These are phyloP conservation scores for Elymus sibiricus DNA, from an alignment of 176 grass and related monocot genomes.

Conservation along the genomic window DNA sequence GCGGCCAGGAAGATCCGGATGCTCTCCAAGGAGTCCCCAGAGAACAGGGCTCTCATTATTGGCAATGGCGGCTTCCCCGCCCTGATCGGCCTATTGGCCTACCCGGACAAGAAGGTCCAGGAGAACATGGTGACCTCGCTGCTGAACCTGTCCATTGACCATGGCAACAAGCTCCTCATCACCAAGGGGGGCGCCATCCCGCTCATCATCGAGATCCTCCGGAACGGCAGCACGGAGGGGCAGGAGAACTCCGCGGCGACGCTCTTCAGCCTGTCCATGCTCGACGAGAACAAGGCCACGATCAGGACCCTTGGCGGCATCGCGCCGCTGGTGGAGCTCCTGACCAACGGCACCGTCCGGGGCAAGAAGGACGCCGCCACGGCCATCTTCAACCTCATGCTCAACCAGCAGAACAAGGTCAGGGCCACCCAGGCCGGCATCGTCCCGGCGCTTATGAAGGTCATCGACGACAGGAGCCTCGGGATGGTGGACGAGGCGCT, in stretches of 20 bases:
- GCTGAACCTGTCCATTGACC: conserved; percentile 70
- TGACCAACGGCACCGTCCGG: conserved; percentile 42
- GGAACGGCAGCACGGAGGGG: conserved; percentile 45
- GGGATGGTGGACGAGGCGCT: conserved; percentile 73
- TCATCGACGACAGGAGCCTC: conserved; percentile 46
- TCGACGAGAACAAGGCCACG: conserved; percentile 55
- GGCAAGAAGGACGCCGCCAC: conserved; percentile 82
- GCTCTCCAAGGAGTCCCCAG: conserved; percentile 62
- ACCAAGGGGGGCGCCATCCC: conserved; percentile 58
- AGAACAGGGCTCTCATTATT: conserved; percentile 50
- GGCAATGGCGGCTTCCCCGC: conserved; percentile 46
- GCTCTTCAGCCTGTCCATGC: conserved; percentile 71
- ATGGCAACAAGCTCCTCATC: conserved; percentile 56
- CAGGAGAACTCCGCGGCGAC: conserved; percentile 76
- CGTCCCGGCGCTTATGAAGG: conserved; percentile 14
- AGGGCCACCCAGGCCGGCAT: conserved; percentile 47
- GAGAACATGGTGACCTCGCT: conserved; percentile 68
- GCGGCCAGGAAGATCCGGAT: conserved; percentile 60
- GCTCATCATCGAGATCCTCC: conserved; percentile 55
- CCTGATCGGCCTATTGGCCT: conserved; percentile 45
- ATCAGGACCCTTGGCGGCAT: conserved; percentile 55
- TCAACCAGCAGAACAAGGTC: conserved; percentile 52
- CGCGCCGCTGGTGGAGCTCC: conserved; percentile 56
- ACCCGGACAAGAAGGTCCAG: conserved; percentile 57
- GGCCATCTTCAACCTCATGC: conserved; percentile 65